Percentiles rank a stretch among this genome's conserved stretches.
Conservation (phyloP, 129 eudicot species). For the Cynara cardunculus region DNA sequence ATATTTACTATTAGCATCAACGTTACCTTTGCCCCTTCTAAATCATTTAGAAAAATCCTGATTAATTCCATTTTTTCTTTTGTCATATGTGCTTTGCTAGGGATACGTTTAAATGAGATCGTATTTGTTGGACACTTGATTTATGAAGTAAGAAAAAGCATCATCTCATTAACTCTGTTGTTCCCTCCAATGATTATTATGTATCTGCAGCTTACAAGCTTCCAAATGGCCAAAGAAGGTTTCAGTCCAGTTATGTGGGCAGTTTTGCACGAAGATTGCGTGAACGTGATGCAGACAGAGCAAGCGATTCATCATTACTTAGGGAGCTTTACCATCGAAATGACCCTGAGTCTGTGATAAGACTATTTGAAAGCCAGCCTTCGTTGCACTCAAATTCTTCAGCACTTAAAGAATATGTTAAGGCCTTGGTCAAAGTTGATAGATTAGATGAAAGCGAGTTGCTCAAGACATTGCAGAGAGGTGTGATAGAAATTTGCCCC, state of each 20-base stretch:
- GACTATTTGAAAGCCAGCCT: slow-evolving; percentile 82
- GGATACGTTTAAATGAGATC: too few relatives aligned
- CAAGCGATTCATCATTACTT: slow-evolving; percentile 46
- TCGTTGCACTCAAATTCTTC: slow-evolving; percentile 63
- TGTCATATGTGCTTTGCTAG: not conserved
- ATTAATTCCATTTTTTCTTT: not conserved
- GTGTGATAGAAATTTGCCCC: slow-evolving; percentile 21
- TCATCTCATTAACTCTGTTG: too few relatives aligned
- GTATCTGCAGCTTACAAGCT: slow-evolving; percentile 35
- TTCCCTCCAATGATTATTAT: not conserved
- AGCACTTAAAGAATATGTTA: slow-evolving; percentile 88
- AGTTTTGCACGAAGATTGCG: slow-evolving; percentile 53
- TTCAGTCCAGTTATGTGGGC: slow-evolving; percentile 63
- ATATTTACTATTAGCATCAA: not conserved
- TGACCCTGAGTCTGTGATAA: slow-evolving; percentile 82
- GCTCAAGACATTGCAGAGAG: slow-evolving; percentile 83
- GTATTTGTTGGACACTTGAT: too few relatives aligned
- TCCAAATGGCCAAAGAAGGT: slow-evolving; percentile 38
- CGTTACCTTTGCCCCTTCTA: not conserved
- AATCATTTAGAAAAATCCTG: not conserved
- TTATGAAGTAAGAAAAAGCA: too few relatives aligned
- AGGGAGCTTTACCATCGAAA: slow-evolving; percentile 62
- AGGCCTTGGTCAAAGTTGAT: slow-evolving; percentile 83
- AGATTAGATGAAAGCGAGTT: slow-evolving; percentile 85
- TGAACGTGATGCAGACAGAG: slow-evolving; percentile 59